Evolutionary conservation across 495 filamentous ascomycete genomes (phyloP).

Genomic region (Pyrenula massariospora): DNA sequence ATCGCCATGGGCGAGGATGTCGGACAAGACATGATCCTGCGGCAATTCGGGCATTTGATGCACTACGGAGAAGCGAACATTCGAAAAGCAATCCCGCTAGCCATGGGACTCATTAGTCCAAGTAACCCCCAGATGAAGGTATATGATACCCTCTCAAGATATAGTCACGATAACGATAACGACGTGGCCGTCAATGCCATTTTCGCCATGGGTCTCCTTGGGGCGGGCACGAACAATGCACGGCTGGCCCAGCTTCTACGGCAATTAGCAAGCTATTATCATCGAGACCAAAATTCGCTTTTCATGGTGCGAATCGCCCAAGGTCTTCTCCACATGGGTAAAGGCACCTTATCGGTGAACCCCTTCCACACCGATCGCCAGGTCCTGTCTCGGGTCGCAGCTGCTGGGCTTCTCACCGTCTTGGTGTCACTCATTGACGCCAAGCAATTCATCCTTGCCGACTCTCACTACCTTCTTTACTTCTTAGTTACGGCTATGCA

Average conservation of each 20-base stretch:
- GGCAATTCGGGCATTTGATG: conserved; percentile 97
- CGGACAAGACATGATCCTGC: conserved; percentile 95
- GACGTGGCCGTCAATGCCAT: conserved; percentile 98
- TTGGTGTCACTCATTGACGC: conserved; percentile 87
- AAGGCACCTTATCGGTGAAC: conserved; percentile 88
- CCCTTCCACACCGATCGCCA: conserved; percentile 98
- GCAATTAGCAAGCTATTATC: conserved; percentile 95
- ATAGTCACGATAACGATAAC: conserved; percentile 98
- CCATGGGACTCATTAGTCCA: conserved; percentile 91
- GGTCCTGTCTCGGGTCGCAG: conserved; percentile 82
- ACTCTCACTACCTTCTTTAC: conserved; percentile 91
- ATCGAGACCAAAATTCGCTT: conserved; percentile 84
- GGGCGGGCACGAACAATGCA: conserved; percentile 96
- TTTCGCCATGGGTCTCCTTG: conserved; percentile 96
- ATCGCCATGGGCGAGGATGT: conserved; percentile 98
- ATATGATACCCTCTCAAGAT: conserved; percentile 95
- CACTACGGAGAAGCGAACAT: conserved; percentile 98
- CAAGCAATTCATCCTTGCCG: conserved; percentile 83
- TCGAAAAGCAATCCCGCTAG: conserved; percentile 88
- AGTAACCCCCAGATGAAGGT: conserved; percentile 99
- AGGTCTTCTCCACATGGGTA: conserved; percentile 96
- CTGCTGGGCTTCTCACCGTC: conserved; percentile 81
- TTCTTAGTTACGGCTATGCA: conserved; percentile 97
- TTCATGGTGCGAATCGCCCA: conserved; percentile 99
- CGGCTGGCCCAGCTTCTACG: conserved; percentile 87